Base-by-base conservation (phyloP, 306 rosid genomes). In the Cicer yamashitae region DNA sequence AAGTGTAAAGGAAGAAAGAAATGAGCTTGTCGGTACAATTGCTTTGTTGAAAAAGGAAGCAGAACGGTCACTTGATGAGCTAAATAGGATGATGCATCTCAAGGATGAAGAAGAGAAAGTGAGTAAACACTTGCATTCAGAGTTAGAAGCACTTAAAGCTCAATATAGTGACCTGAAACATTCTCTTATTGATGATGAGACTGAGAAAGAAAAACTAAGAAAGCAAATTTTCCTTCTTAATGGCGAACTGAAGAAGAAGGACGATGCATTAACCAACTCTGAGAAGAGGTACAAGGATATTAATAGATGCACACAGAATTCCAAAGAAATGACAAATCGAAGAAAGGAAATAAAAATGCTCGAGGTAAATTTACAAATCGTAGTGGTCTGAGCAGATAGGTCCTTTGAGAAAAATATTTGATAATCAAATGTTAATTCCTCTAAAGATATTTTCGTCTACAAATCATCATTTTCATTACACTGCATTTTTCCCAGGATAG, bases 261-360 rank as follows among this genome's bases (percentile, higher is more conserved):
- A 79, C 3, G 92, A 90, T 41, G 89, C 86, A 51, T 74, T 88
- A 64, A 70, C 54, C 71, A 72, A 74, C 56, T 59, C 82, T n/a
- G 91, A 87, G 84, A 87, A 89, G 89, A 89, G 83, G 79, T 81
- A 82, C 77, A 85, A 83, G 87, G 87, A 84, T 54, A 86, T 80
- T 60, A 77, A 81, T 63, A 91, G 84, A 67, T 79, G 75, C 6
- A 12, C 72, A 13, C 87, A 74, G 39, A 68, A 69, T 47, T 45
- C 83, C 7, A 84, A 88, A 80, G 98, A 91, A 83, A 87, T 89
- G 82, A 46, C 86, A 30, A 77, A 50, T 82, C 84, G 85, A 62
- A 86, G 65, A 87, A 96, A 89, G 82, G 89, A 77, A 84, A 84
- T 90, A 74, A 87, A 88, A 76, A 73, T 76, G 67, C 96, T 92